Percentiles rank a stretch among this genome's conserved stretches.
Evolutionary conservation across 1,284 basidiomycete species (phyloP).

Genomic region (Malassezia obtusa): DNA sequence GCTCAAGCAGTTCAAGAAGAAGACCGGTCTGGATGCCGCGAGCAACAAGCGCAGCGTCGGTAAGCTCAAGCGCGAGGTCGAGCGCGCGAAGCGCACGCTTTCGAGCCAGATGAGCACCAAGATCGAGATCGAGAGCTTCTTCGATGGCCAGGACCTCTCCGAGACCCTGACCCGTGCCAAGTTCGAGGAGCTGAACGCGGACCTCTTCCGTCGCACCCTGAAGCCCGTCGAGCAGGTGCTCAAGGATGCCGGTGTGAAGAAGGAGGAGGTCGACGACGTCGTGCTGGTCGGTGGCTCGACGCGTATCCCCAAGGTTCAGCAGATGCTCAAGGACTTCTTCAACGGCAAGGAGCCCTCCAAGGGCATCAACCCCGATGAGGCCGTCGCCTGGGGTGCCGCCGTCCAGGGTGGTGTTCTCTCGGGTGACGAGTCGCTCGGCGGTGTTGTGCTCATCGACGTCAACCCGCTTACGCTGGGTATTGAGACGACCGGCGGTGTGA

Average conservation of each 20-base stretch:
- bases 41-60: constrained; percentile 81
- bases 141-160: constrained; percentile 88
- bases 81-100: constrained; percentile 97
- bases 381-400: constrained; percentile 78
- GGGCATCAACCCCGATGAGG: constrained; percentile 78
- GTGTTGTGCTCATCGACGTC: constrained; percentile 89
- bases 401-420: constrained; percentile 95
- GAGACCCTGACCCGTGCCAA: constrained; percentile 95
- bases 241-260: constrained; percentile 94
- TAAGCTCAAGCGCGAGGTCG: constrained; percentile 95
- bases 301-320: constrained; percentile 96
- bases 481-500: constrained; percentile 95
- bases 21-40: constrained; percentile 58
- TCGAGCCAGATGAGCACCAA: constrained; percentile 65
- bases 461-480: constrained; percentile 90
- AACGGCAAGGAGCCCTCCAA: constrained; percentile 78
- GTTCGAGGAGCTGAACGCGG: constrained; percentile 97
- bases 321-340: constrained; percentile 88
- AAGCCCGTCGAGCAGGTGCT: constrained; percentile 97
- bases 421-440: constrained; percentile 67
- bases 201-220: constrained; percentile 98
- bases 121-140: constrained; percentile 74
- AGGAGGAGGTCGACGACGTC: constrained; percentile 88
- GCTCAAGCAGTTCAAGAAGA: constrained; percentile 49
- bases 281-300: constrained; percentile 88